Percentiles rank a stretch among this genome's conserved stretches.
These are phyloP conservation scores for Lecanoromycetidae sp. DNA, from an alignment of 2,329 filamentous ascomycete genomes.

Conservation along the genomic window DNA sequence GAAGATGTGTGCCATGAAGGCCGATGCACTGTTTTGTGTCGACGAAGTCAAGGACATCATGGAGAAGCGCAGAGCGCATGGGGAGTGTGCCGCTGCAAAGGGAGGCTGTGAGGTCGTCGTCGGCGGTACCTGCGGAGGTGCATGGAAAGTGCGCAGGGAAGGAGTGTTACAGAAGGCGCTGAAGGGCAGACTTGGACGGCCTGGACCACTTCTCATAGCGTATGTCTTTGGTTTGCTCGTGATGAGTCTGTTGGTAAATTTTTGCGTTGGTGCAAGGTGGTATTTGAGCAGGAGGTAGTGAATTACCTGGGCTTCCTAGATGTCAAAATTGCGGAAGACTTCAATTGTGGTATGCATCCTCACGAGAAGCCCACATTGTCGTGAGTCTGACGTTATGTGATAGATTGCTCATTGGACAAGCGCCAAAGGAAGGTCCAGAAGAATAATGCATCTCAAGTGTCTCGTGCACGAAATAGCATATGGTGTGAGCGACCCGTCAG, in stretches of 20 bases:
- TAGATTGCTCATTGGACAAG: too few relatives aligned
- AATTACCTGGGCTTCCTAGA: not conserved
- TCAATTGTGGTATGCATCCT: too few relatives aligned
- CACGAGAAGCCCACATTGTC: too few relatives aligned
- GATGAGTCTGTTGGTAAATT: not conserved
- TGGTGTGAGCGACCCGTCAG: too few relatives aligned
- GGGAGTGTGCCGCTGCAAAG: slow-evolving; percentile 25
- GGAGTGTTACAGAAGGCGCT: not conserved
- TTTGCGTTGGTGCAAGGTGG: not conserved
- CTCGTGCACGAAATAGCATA: too few relatives aligned
- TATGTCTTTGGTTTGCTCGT: not conserved
- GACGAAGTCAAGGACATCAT: slow-evolving; percentile 30
- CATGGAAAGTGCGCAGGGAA: not conserved
- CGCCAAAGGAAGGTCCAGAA: too few relatives aligned
- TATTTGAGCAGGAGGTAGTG: not conserved
- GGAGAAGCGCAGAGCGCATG: slow-evolving; percentile 30
- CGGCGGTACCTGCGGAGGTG: slow-evolving; percentile 21
- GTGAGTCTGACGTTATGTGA: too few relatives aligned
- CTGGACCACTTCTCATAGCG: not conserved
- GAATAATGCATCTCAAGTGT: too few relatives aligned
- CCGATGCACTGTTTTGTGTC: slow-evolving; percentile 32
- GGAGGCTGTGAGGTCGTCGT: slow-evolving; percentile 30
- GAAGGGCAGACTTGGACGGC: not conserved
- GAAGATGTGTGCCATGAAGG: slow-evolving; percentile 31
- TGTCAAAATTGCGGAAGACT: too few relatives aligned